phyloP scores from a whole-genome alignment of 352 stramenopile genomes.

The Globisporangium apiculatum region DNA sequence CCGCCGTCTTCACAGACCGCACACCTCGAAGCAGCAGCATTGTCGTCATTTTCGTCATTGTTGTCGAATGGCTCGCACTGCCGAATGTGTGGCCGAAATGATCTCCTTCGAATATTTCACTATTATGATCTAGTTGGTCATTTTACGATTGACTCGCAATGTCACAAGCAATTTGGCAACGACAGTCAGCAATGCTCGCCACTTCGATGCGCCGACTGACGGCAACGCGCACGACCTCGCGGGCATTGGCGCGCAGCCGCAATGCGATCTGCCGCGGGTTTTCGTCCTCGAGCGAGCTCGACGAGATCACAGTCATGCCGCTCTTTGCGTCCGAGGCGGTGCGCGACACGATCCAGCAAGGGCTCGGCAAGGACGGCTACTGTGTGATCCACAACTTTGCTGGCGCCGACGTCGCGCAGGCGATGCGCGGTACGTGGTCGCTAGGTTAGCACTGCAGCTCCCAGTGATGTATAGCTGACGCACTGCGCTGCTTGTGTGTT shows the following conservation, averaged over 20 bases:
- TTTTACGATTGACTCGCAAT: neutral
- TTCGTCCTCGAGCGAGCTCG: constrained; percentile 6
- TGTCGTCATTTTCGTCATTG: neutral
- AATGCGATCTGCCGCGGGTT: neutral
- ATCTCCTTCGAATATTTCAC: neutral
- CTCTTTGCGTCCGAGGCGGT: constrained; percentile 28
- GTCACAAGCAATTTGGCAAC: neutral
- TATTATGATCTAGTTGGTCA: neutral
- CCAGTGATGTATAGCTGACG: too few relatives aligned
- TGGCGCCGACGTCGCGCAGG: constrained; percentile 23
- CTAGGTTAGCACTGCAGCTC: too few relatives aligned
- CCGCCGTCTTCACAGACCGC: neutral
- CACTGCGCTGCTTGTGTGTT: neutral
- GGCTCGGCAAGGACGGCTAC: constrained; percentile 30
- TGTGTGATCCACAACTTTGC: constrained; percentile 36
- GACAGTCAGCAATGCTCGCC: neutral
- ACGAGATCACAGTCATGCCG: constrained; percentile 36
- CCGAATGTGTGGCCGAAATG: too few relatives aligned
- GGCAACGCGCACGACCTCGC: neutral
- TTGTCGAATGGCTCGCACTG: neutral
- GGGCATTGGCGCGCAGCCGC: neutral
- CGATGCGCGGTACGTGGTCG: constrained; percentile 26
- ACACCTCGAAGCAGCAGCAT: neutral
- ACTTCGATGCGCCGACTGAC: neutral
- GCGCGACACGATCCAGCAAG: constrained; percentile 29